phyloP scores from a whole-genome alignment of 2,329 filamentous ascomycete species.

The Aureobasidium lini region DNA sequence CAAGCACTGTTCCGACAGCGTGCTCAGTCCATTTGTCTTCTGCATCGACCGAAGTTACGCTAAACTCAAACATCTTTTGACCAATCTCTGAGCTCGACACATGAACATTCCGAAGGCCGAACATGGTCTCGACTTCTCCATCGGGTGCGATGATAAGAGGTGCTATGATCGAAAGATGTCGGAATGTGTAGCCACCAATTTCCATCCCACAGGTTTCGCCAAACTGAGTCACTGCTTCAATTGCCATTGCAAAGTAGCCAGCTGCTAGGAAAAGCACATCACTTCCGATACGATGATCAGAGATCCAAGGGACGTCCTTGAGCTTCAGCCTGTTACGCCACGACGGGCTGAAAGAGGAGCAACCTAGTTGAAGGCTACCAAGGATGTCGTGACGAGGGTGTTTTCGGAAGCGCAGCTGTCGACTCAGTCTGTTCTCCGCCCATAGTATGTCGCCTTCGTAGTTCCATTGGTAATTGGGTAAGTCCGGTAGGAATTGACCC shows the following conservation, averaged over 20 bases:
- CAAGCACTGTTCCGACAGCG: background rate
- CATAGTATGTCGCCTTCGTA: background rate
- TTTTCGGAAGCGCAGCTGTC: background rate
- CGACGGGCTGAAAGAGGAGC: background rate
- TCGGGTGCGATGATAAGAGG: background rate
- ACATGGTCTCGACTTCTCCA: background rate
- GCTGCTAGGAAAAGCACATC: slow-evolving; percentile 27
- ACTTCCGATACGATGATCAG: slow-evolving; percentile 25
- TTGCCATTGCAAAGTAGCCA: slow-evolving; percentile 17
- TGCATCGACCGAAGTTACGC: background rate
- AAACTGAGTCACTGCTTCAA: slow-evolving; percentile 17
- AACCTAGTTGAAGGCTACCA: background rate
- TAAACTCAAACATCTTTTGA: background rate
- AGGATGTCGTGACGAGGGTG: background rate
- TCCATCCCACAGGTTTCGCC: background rate
- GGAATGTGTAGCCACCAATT: background rate
- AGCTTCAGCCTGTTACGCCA: slow-evolving; percentile 16
- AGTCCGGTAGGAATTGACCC: background rate
- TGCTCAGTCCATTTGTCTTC: background rate
- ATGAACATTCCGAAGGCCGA: background rate
- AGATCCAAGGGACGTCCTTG: slow-evolving; percentile 26
- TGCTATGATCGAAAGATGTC: background rate
- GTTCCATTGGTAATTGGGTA: background rate
- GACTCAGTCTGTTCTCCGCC: background rate
- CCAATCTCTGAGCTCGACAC: background rate